Percentiles rank a stretch among this genome's conserved stretches.
Conservation (phyloP, 208 protist species). For the Trypanosoma theileri region DNA sequence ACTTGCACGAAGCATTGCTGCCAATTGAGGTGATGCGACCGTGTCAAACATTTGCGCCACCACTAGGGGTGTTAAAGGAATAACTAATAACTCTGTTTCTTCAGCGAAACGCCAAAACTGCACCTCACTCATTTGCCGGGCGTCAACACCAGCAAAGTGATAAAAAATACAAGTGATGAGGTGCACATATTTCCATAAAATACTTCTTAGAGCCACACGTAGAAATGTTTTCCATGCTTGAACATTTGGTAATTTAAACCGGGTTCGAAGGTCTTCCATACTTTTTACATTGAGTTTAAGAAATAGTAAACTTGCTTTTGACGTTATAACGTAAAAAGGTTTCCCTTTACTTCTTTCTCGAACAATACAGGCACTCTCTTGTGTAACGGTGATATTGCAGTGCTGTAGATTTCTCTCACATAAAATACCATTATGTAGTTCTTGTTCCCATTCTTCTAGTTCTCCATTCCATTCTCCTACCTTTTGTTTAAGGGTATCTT, state of each 20-base stretch:
- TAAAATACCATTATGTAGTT: constrained; percentile 3
- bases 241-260: constrained; percentile 21
- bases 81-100: constrained; percentile 19
- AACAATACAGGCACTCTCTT: constrained; percentile 35
- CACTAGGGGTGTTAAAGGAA: constrained; percentile 35
- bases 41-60: constrained; percentile 66
- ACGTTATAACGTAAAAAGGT: constrained; percentile 53
- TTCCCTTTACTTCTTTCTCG: constrained; percentile 40
- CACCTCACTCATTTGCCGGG: constrained; percentile 60
- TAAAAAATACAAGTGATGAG: constrained; percentile 64
- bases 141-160: constrained; percentile 60
- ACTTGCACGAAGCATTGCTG: constrained; percentile 36
- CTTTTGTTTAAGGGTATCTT: constrained; percentile 15
- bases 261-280: constrained; percentile 47
- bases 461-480: constrained; percentile 18
- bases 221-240: constrained; percentile 53
- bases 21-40: constrained; percentile 75
- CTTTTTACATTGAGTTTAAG: constrained; percentile 45
- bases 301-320: constrained; percentile 35
- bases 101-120: constrained; percentile 84
- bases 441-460: constrained; percentile 5
- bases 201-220: constrained; percentile 31
- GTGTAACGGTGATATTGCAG: constrained; percentile 14
- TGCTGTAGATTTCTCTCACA: constrained; percentile 20
- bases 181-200: constrained; percentile 48